Percentiles rank a stretch among this genome's conserved stretches.
phyloP scores from a whole-genome alignment of 2,329 filamentous ascomycete genomes.

The Cladosporium halotolerans region DNA sequence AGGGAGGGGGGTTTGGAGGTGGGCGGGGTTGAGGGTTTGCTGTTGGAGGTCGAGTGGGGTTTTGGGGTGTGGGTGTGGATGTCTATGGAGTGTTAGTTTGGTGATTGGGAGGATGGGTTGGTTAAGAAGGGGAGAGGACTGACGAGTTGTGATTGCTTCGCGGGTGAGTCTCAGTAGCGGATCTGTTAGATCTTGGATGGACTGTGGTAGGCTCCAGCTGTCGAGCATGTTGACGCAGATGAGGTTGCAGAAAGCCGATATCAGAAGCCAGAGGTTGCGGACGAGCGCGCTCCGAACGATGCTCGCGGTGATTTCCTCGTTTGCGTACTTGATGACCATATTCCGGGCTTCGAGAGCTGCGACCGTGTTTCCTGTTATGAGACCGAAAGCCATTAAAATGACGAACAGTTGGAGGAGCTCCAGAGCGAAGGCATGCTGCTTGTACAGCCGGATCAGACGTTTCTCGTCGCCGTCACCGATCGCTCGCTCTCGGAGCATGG shows the following conservation, averaged over 20 bases:
- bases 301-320: neutral
- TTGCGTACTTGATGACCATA: neutral
- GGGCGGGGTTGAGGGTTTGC: neutral
- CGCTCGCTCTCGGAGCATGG: constrained; percentile 6
- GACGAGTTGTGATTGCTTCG: neutral
- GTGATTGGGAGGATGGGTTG: neutral
- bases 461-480: neutral
- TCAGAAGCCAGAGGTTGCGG: neutral
- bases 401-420: constrained; percentile 3
- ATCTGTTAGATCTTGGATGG: neutral
- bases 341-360: neutral
- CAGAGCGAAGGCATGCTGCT: constrained; percentile 3
- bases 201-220: constrained; percentile 4
- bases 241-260: neutral
- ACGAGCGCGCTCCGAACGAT: neutral
- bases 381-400: neutral
- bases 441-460: constrained; percentile 1
- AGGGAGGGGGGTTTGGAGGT: neutral
- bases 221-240: constrained; percentile 4
- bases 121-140: neutral
- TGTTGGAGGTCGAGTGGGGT: neutral
- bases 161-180: constrained; percentile 2
- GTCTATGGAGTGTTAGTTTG: neutral
- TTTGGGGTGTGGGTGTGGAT: neutral
- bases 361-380: neutral